phyloP scores from a whole-genome alignment of 352 stramenopile genomes.

The Globisporangium mamillatum region DNA sequence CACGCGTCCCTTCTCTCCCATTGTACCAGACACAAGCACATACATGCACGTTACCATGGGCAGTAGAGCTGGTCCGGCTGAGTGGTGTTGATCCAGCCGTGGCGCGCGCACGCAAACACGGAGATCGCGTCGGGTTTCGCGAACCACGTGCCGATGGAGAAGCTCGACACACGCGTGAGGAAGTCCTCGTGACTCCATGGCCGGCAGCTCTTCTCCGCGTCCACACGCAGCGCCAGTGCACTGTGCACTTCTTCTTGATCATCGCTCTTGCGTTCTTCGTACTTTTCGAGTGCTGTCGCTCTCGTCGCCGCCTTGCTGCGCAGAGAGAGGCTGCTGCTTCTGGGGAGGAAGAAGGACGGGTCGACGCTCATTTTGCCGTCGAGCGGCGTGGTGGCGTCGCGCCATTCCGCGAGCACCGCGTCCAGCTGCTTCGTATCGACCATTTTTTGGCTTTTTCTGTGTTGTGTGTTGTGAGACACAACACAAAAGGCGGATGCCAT shows the following conservation, averaged over 20 bases:
- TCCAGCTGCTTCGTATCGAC: slow-evolving; percentile 13
- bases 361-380: slow-evolving; percentile 14
- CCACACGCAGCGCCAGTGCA: neutral
- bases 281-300: neutral
- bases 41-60: slow-evolving; percentile 20
- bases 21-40: no score
- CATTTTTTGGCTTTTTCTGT: neutral
- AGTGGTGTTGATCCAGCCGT: slow-evolving; percentile 48
- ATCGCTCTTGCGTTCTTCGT: neutral
- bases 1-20: neutral
- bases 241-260: neutral
- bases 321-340: neutral
- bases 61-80: slow-evolving; percentile 45
- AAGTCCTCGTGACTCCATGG: slow-evolving; percentile 55
- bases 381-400: slow-evolving; percentile 13
- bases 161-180: slow-evolving; percentile 46
- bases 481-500: neutral
- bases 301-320: neutral
- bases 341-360: slow-evolving; percentile 6
- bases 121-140: slow-evolving; percentile 51
- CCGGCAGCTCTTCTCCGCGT: slow-evolving; percentile 22
- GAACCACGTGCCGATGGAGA: slow-evolving; percentile 58
- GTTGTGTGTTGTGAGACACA: neutral
- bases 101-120: slow-evolving; percentile 43
- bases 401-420: slow-evolving; percentile 15